Evolutionary conservation across 2,329 filamentous ascomycete species (phyloP).

Genomic region (Penicillium nordicum): DNA sequence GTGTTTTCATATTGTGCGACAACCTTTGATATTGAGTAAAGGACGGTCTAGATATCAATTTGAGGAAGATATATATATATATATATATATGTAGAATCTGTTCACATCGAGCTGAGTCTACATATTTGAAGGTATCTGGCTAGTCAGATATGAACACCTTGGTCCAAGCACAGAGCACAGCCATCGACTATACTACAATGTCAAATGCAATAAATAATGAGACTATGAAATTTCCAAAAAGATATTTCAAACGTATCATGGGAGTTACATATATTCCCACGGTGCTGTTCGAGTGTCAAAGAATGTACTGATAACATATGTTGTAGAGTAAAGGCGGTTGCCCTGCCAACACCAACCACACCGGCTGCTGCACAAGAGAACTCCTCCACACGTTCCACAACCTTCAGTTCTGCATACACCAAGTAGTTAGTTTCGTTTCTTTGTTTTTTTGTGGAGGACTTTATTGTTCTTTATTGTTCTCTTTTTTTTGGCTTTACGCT

Average conservation of each 20-base stretch:
- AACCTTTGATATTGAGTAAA: neutral
- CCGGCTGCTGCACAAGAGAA: slow-evolving; percentile 11
- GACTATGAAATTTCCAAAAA: neutral
- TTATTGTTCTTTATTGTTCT: slow-evolving; percentile 7
- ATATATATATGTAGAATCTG: neutral
- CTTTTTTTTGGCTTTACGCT: slow-evolving; percentile 9
- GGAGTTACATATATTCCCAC: neutral
- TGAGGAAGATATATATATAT: too few relatives aligned
- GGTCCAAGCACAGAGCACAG: neutral
- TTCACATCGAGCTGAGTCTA: neutral
- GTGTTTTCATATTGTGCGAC: neutral
- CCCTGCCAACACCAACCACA: slow-evolving; percentile 22
- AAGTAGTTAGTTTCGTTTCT: slow-evolving; percentile 20
- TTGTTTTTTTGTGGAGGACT: slow-evolving; percentile 12
- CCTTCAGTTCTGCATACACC: slow-evolving; percentile 16
- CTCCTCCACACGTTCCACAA: slow-evolving; percentile 17
- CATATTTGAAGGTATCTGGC: neutral
- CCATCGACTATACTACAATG: neutral
- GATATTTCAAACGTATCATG: neutral
- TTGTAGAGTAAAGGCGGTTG: slow-evolving; percentile 9
- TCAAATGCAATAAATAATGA: neutral
- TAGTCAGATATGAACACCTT: neutral
- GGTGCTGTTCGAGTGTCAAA: neutral
- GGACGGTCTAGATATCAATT: neutral
- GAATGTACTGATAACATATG: neutral